phyloP scores from a whole-genome alignment of 2,329 filamentous ascomycete genomes.

The Aspergillus pseudoglaucus region DNA sequence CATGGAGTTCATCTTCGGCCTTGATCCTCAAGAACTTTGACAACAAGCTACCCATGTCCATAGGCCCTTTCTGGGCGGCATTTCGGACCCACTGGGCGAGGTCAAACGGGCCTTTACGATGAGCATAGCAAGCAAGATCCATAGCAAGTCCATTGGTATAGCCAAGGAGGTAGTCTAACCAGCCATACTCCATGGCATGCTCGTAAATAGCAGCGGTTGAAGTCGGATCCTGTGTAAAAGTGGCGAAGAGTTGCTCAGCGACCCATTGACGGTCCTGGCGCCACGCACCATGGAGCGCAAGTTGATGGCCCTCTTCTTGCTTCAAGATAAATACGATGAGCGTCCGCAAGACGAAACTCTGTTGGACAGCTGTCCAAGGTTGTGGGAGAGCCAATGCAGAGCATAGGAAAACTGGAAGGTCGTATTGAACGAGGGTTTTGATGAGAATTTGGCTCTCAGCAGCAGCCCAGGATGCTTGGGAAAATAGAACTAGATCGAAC shows the following conservation, averaged over 20 bases:
- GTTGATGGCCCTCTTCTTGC: constrained; percentile 69
- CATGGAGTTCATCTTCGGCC: constrained; percentile 69
- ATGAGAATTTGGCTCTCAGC: constrained; percentile 53
- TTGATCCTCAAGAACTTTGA: constrained; percentile 80
- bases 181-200: constrained; percentile 72
- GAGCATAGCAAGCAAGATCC: constrained; percentile 78
- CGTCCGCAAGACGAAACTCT: constrained; percentile 43
- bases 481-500: constrained; percentile 56
- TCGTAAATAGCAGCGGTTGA: constrained; percentile 66
- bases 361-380: constrained; percentile 44
- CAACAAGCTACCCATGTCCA: constrained; percentile 64
- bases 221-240: constrained; percentile 63
- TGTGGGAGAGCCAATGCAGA: constrained; percentile 44
- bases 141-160: constrained; percentile 77
- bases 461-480: constrained; percentile 50
- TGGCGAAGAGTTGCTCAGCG: constrained; percentile 68
- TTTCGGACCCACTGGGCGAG: constrained; percentile 72
- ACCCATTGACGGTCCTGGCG: constrained; percentile 86
- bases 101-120: constrained; percentile 73
- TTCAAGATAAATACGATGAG: constrained; percentile 81
- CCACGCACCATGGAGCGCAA: constrained; percentile 88
- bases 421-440: constrained; percentile 53
- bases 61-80: constrained; percentile 56
- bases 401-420: constrained; percentile 45
- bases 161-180: constrained; percentile 75